phyloP scores from a whole-genome alignment of 306 rosid genomes.

The Cotoneaster glaucophyllus region DNA sequence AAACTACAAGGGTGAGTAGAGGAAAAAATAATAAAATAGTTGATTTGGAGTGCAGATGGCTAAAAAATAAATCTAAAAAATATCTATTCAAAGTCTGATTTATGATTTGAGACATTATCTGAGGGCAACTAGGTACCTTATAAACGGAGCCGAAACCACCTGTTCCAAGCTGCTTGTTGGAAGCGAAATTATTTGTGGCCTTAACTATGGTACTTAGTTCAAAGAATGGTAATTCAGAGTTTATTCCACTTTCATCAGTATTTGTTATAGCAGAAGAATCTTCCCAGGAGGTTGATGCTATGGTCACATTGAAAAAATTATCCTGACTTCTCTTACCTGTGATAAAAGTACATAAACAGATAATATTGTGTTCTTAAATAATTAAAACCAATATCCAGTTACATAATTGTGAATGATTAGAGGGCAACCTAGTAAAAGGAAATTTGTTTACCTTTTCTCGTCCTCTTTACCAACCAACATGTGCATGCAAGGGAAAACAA shows the following conservation, averaged over 20 bases:
- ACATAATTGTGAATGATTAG: too few relatives aligned
- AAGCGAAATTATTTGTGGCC: conserved; percentile 48
- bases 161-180: conserved; percentile 43
- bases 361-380: neutral
- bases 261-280: neutral
- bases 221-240: conserved; percentile 32
- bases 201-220: conserved; percentile 25
- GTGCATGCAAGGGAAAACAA: too few relatives aligned
- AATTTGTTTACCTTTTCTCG: too few relatives aligned
- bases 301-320: neutral
- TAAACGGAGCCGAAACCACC: conserved; percentile 58
- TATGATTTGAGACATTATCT: neutral
- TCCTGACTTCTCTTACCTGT: neutral
- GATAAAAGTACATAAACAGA: neutral
- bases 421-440: too few relatives aligned
- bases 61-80: neutral
- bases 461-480: too few relatives aligned
- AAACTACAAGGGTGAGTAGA: too few relatives aligned
- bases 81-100: neutral
- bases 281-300: neutral
- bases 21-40: too few relatives aligned
- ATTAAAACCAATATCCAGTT: neutral
- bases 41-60: neutral
- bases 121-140: conserved; percentile 22
- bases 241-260: neutral